Evolutionary conservation across 768 basidiomycete genomes (phyloP).

Genomic region (Flagelloscypha sp.): DNA sequence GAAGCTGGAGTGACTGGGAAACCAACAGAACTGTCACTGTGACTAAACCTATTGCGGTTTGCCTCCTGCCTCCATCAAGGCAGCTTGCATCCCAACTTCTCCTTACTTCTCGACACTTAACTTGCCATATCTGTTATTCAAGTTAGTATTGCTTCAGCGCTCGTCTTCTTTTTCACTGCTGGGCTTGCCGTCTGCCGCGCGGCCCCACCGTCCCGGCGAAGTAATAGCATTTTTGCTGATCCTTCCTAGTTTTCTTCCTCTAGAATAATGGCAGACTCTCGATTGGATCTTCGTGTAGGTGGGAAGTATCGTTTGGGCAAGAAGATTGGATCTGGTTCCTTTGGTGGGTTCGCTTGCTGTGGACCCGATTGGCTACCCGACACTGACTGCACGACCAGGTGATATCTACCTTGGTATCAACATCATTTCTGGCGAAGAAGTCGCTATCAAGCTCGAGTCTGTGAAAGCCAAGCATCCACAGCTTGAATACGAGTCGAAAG

Average conservation of each 20-base stretch:
- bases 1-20: no score
- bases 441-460: constrained; percentile 99
- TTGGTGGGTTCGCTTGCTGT: constrained; percentile 52
- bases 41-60: no score
- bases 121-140: no score
- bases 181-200: neutral
- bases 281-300: constrained; percentile 82
- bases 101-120: no score
- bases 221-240: constrained; percentile 9
- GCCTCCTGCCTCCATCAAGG: no score
- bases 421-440: constrained; percentile 99
- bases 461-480: constrained; percentile 99
- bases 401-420: constrained; percentile 99
- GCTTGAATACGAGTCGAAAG: constrained; percentile 95
- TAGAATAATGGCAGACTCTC: constrained; percentile 70
- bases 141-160: no score
- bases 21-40: no score
- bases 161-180: neutral
- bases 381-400: constrained; percentile 38
- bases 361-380: constrained; percentile 2
- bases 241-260: no score
- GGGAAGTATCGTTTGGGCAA: constrained; percentile 97
- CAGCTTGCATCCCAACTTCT: no score
- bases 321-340: constrained; percentile 98
- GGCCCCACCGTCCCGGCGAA: constrained; percentile 3